Base-by-base conservation (phyloP, 2,329 filamentous ascomycete genomes). In the Colletotrichum sp. region DNA sequence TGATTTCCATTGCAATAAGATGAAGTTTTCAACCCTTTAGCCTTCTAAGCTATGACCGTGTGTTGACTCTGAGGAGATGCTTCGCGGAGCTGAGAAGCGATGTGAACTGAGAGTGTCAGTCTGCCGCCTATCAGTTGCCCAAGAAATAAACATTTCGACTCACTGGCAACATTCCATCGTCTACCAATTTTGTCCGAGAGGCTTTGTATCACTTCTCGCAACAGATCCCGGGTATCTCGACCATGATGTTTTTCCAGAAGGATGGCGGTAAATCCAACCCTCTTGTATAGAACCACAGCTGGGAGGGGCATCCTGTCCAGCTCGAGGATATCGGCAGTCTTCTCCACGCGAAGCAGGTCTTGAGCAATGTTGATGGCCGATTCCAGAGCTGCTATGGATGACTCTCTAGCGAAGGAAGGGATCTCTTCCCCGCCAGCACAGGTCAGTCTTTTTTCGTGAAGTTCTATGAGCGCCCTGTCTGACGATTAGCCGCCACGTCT, bases 41-140 rank as follows among this genome's bases (percentile, higher is more conserved):
- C 6, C 44, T 8, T 48, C n/a, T 48, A 52, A 8, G n/a, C n/a
- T 8, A 22, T 52, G 10, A 0, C n/a, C 6, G 6, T 13, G 44
- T 24, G n/a, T 22, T 52, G n/a, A 22, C 44, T 8, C n/a, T 13
- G n/a, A 52, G 44, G 12, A 22, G 2, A 1, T 48, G 44, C 44
- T 48, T 48, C 10, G 6, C n/a, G 44, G n/a, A 52, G 44, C 3
- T 52, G 44, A 52, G 44, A 22, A 52, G 44, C 44, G 44, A 52
- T 52, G n/a, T 8, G 6, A 52, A 0, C 44, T 52, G 44, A 13
- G 12, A 52, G n/a, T 3, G n/a, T 52, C 44, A 52, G 44, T 5
- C 10, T 22, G 2, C 3, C 1, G 10, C 2, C 6, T 4, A 13
- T 52, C 12, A 8, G 0, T 22, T 52, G n/a, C 6, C 12, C 3